Percentiles rank a stretch among this genome's conserved stretches.
phyloP scores from a whole-genome alignment of 768 basidiomycete genomes.

The Hysterangium stoloniferum region DNA sequence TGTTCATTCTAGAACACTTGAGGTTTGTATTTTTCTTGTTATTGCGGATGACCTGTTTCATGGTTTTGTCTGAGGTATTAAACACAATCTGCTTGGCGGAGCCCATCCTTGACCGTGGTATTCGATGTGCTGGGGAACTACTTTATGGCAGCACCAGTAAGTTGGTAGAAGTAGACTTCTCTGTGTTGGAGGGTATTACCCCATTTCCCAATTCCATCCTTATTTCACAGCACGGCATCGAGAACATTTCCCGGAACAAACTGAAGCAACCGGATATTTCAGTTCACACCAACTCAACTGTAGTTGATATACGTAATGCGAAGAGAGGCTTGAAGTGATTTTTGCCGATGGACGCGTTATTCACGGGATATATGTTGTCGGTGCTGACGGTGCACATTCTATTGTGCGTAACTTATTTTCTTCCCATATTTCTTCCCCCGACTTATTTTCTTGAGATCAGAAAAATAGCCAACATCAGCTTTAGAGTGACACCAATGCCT shows the following conservation, averaged over 20 bases:
- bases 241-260: constrained; percentile 30
- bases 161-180: constrained; percentile 26
- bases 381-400: constrained; percentile 45
- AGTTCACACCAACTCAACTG: constrained; percentile 33
- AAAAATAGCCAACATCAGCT: constrained; percentile 31
- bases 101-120: constrained; percentile 30
- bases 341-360: constrained; percentile 41
- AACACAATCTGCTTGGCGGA: constrained; percentile 39
- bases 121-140: constrained; percentile 21
- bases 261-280: constrained; percentile 26
- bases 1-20: constrained; percentile 46
- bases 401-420: constrained; percentile 24
- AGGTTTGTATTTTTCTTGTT: constrained; percentile 25
- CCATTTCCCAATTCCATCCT: constrained; percentile 36
- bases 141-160: constrained; percentile 26
- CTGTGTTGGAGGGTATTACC: constrained; percentile 32
- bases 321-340: constrained; percentile 26
- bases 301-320: constrained; percentile 26
- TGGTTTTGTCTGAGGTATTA: constrained; percentile 33
- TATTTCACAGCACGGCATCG: constrained; percentile 38
- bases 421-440: constrained; percentile 21
- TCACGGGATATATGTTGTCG: constrained; percentile 39
- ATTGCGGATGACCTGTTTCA: constrained; percentile 19
- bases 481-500: constrained; percentile 21
- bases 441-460: constrained; percentile 30